phyloP scores from a whole-genome alignment of 306 rosid genomes.

The Styphnolobium japonicum region DNA sequence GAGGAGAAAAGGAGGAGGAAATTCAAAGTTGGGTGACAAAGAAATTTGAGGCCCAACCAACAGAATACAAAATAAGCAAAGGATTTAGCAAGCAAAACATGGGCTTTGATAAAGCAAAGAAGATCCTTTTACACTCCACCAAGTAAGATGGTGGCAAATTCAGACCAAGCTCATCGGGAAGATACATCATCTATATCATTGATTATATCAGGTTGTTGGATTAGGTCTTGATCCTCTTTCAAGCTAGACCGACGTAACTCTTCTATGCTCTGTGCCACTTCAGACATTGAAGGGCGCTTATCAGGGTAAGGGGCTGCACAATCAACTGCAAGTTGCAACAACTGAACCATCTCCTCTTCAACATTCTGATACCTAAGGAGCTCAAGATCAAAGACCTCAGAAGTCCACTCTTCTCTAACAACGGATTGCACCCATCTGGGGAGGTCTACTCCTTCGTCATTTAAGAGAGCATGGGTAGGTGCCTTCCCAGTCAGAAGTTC shows the following conservation, averaged over 20 bases:
- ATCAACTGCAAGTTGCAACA: conserved; percentile 69
- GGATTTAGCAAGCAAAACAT: conserved; percentile 31
- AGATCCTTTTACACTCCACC: conserved; percentile 2
- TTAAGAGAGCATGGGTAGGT: conserved; percentile 57
- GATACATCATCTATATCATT: conserved; percentile 30
- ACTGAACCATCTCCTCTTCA: conserved; percentile 73
- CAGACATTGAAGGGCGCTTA: conserved; percentile 61
- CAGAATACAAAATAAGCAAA: conserved; percentile 31
- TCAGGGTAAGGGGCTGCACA: conserved; percentile 68
- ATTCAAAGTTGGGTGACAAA: conserved; percentile 27
- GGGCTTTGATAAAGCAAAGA: conserved; percentile 24
- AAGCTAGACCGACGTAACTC: conserved; percentile 45
- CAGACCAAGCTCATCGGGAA: conserved; percentile 22
- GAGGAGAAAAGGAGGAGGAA: neutral
- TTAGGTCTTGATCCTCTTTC: conserved; percentile 40
- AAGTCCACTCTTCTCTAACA: conserved; percentile 71
- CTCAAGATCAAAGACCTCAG: conserved; percentile 67
- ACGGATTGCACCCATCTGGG: conserved; percentile 80
- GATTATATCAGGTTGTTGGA: conserved; percentile 38
- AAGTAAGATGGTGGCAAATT: neutral
- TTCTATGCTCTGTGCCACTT: conserved; percentile 44
- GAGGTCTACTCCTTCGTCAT: conserved; percentile 71
- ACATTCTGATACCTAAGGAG: conserved; percentile 62
- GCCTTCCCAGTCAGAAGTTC: conserved; percentile 77
- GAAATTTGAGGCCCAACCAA: conserved; percentile 37